phyloP scores from a whole-genome alignment of 2,329 filamentous ascomycete species.

The Coniochaeta prunicola region DNA sequence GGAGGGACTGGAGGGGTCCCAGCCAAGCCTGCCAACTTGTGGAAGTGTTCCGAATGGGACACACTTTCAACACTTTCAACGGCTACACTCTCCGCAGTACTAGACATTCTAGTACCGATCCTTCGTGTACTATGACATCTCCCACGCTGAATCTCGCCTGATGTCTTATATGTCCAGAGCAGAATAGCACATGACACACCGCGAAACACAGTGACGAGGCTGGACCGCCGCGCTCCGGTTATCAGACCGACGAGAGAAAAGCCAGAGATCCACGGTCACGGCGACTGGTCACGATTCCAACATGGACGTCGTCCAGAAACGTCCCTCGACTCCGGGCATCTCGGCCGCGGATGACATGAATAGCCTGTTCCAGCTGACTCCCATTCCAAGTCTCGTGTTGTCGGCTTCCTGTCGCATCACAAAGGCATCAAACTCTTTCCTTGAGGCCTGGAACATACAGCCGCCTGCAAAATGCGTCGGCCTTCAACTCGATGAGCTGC shows the following conservation, averaged over 20 bases:
- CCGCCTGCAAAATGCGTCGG: slow-evolving; percentile 17
- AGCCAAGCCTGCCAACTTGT: background rate
- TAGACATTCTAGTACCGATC: background rate
- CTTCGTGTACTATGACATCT: background rate
- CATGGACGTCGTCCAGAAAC: background rate
- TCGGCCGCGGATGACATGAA: slow-evolving; percentile 8
- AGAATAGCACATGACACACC: background rate
- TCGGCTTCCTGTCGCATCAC: slow-evolving; percentile 21
- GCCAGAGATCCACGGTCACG: background rate
- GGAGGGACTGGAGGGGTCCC: no score
- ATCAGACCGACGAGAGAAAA: background rate
- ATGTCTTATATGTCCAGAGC: background rate
- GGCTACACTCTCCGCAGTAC: background rate
- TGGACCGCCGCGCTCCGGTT: background rate
- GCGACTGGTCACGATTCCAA: background rate
- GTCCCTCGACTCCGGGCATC: background rate
- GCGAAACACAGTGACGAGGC: background rate
- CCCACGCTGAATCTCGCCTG: background rate
- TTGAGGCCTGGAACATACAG: slow-evolving; percentile 18
- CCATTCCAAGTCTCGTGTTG: slow-evolving; percentile 22
- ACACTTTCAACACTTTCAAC: no score
- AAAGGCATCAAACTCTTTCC: slow-evolving; percentile 20
- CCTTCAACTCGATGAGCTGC: slow-evolving; percentile 18
- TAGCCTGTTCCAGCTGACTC: slow-evolving; percentile 20
- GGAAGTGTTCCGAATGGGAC: background rate